These are phyloP conservation scores for Hypoxylon cercidicola DNA, from an alignment of 495 filamentous ascomycete genomes.

Conservation along the genomic window DNA sequence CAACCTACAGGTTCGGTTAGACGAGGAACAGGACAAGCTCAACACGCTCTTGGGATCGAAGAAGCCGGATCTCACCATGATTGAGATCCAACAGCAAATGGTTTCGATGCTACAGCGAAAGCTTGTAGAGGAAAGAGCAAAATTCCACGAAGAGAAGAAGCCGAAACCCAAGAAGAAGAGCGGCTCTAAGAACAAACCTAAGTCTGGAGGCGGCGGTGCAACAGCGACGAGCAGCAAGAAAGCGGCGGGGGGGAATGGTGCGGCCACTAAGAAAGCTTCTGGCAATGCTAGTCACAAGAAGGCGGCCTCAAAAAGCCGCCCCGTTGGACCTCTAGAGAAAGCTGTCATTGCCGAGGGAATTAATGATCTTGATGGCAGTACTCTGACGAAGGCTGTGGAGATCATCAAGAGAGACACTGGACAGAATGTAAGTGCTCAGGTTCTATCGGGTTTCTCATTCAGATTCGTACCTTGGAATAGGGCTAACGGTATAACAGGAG, in stretches of 20 bases:
- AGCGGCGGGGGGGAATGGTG: slow-evolving; percentile 45
- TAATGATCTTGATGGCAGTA: slow-evolving; percentile 73
- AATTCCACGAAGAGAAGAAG: slow-evolving; percentile 53
- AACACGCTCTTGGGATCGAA: slow-evolving; percentile 74
- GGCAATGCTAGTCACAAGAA: slow-evolving; percentile 57
- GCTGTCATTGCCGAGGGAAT: slow-evolving; percentile 86
- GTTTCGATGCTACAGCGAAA: slow-evolving; percentile 58
- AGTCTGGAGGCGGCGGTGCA: slow-evolving; percentile 33
- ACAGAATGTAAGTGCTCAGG: slow-evolving; percentile 64
- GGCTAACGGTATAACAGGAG: slow-evolving; percentile 55
- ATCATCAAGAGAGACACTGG: slow-evolving; percentile 91
- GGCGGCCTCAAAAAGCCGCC: slow-evolving; percentile 63
- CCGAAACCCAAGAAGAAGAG: slow-evolving; percentile 52
- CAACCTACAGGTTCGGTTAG: slow-evolving; percentile 52
- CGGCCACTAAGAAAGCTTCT: slow-evolving; percentile 58
- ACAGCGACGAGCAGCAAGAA: slow-evolving; percentile 42
- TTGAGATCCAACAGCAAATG: slow-evolving; percentile 65
- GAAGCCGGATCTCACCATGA: slow-evolving; percentile 68
- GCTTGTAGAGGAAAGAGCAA: slow-evolving; percentile 60
- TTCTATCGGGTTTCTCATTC: background rate
- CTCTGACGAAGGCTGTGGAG: slow-evolving; percentile 81
- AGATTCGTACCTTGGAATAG: background rate
- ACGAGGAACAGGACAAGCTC: slow-evolving; percentile 70
- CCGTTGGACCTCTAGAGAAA: slow-evolving; percentile 78
- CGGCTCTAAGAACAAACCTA: slow-evolving; percentile 48